Evolutionary conservation across 1,139 yeast genomes (phyloP).

Genomic region (Pichia sp.): DNA sequence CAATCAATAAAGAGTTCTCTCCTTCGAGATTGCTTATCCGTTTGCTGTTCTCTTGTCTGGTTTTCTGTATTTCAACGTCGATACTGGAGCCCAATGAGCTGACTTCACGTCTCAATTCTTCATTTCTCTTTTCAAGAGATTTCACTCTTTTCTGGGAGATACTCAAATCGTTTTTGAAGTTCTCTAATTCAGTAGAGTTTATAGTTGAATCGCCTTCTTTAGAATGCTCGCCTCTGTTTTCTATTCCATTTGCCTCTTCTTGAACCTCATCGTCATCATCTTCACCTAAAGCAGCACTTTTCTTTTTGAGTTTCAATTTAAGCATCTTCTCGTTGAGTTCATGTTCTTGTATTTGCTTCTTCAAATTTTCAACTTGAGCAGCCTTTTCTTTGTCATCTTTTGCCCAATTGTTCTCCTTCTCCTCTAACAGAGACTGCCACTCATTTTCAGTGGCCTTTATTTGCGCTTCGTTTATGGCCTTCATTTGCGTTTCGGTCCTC

Average conservation of each 20-base stretch:
- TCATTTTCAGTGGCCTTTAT: conserved; percentile 58
- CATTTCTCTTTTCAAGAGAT: conserved; percentile 75
- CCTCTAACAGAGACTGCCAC: conserved; percentile 53
- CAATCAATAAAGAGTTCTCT: conserved; percentile 60
- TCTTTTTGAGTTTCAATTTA: conserved; percentile 45
- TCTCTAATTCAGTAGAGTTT: conserved; percentile 47
- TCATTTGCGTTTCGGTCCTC: conserved; percentile 43
- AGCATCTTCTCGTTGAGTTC: conserved; percentile 53
- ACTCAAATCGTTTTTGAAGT: conserved; percentile 71
- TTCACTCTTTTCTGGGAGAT: conserved; percentile 61
- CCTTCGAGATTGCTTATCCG: conserved; percentile 57
- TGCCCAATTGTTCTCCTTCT: conserved; percentile 58
- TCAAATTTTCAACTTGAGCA: conserved; percentile 43
- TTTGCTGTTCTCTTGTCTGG: conserved; percentile 32
- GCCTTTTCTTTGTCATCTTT: conserved; percentile 45
- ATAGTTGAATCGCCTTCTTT: conserved; percentile 12
- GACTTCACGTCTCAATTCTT: conserved; percentile 63
- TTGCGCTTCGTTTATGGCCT: conserved; percentile 27
- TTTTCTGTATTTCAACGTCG: conserved; percentile 36
- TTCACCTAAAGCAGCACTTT: conserved; percentile 52
- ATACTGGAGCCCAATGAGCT: conserved; percentile 48
- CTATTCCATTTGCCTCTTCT: conserved; percentile 4
- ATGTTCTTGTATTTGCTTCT: conserved; percentile 49
- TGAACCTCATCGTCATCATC: conserved; percentile 37
- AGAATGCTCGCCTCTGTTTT: not conserved